Evolutionary conservation across 495 filamentous ascomycete species (phyloP).

Genomic region (Penicillium parvum): DNA sequence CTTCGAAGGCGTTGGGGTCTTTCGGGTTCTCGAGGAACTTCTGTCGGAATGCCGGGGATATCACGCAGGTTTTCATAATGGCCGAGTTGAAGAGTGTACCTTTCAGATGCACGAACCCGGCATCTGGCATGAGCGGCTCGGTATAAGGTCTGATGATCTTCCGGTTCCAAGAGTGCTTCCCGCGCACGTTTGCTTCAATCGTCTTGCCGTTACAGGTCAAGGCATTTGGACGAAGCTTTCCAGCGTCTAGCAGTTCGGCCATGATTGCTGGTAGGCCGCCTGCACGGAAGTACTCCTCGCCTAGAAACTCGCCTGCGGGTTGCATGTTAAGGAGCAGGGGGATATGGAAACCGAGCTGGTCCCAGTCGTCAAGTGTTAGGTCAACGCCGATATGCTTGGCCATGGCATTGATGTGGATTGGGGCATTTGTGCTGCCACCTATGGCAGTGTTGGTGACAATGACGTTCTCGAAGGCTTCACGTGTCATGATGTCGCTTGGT

Average conservation of each 20-base stretch:
- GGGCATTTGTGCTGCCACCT: slow-evolving; percentile 54
- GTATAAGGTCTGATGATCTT: slow-evolving; percentile 40
- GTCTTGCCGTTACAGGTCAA: slow-evolving; percentile 45
- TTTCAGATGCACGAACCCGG: slow-evolving; percentile 48
- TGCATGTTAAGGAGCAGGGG: slow-evolving; percentile 53
- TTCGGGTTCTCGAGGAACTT: slow-evolving; percentile 46
- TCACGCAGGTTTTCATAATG: slow-evolving; percentile 56
- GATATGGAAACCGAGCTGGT: slow-evolving; percentile 43
- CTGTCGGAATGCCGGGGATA: slow-evolving; percentile 44
- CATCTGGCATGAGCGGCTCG: slow-evolving; percentile 44
- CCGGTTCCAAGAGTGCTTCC: slow-evolving; percentile 42
- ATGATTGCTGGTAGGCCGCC: slow-evolving; percentile 51
- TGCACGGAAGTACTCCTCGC: slow-evolving; percentile 51
- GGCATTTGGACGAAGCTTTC: slow-evolving; percentile 34
- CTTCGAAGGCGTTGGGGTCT: slow-evolving; percentile 51
- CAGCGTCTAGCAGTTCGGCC: slow-evolving; percentile 47
- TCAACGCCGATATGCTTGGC: slow-evolving; percentile 51
- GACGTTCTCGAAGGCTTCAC: slow-evolving; percentile 52
- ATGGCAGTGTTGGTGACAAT: slow-evolving; percentile 53
- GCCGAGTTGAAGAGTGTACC: slow-evolving; percentile 51
- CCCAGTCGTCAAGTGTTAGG: slow-evolving; percentile 51
- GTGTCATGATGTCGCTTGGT: slow-evolving; percentile 53
- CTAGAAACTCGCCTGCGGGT: slow-evolving; percentile 47
- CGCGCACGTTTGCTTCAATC: slow-evolving; percentile 37
- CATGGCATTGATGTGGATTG: slow-evolving; percentile 53